These are phyloP conservation scores for Nitzschia palea DNA, from an alignment of 108 stramenopile species.

Conservation along the genomic window DNA sequence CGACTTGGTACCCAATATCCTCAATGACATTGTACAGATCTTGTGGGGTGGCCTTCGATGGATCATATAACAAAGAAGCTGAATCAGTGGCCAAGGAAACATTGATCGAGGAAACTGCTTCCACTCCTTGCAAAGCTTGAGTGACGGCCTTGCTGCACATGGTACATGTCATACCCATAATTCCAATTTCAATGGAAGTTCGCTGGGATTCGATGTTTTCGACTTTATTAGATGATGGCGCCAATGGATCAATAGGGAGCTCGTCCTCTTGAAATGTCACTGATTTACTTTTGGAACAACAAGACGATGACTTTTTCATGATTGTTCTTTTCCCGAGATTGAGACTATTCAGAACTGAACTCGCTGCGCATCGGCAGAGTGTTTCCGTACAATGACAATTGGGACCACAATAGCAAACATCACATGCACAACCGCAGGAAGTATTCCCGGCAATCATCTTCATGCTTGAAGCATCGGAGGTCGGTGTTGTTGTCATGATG, in stretches of 20 bases:
- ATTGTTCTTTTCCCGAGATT: too few species aligned
- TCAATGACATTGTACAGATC: constrained; percentile 27
- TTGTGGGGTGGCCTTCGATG: background rate
- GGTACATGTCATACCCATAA: constrained; percentile 53
- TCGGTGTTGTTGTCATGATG: too few species aligned
- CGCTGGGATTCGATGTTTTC: too few species aligned
- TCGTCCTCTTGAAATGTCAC: too few species aligned
- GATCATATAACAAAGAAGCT: constrained; percentile 29
- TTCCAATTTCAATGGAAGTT: constrained; percentile 13
- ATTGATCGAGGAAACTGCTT: constrained; percentile 18
- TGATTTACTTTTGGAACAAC: too few species aligned
- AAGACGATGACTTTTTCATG: too few species aligned
- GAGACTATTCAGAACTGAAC: constrained; percentile 28
- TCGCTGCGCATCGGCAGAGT: constrained; percentile 33
- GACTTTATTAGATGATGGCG: too few species aligned
- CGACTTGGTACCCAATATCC: constrained; percentile 38
- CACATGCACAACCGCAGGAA: constrained; percentile 20
- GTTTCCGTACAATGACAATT: constrained; percentile 36
- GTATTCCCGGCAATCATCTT: too few species aligned
- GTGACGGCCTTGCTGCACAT: constrained; percentile 44
- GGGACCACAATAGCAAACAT: constrained; percentile 32
- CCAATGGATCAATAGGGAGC: too few species aligned
- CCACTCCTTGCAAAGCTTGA: constrained; percentile 10
- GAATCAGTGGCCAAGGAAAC: constrained; percentile 44
- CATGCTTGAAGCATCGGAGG: too few species aligned